A percentile compares a stretch with the other conserved stretches of the same genome.
These are phyloP conservation scores for Puccinia coronata DNA, from an alignment of 1,284 basidiomycete genomes.

Conservation along the genomic window DNA sequence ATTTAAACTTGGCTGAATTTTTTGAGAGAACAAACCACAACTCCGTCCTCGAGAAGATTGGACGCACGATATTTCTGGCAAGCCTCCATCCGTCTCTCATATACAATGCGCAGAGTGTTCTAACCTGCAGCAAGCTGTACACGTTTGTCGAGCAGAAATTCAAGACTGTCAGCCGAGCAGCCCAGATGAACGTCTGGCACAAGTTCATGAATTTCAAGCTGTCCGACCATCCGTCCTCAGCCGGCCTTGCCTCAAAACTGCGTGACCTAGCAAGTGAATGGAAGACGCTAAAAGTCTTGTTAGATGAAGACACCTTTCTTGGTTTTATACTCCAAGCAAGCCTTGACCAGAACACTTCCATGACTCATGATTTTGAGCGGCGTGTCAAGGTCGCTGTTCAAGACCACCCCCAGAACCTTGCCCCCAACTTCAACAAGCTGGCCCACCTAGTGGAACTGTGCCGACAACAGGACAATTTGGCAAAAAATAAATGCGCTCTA, in stretches of 20 bases:
- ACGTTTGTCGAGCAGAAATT: neutral
- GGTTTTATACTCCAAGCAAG: neutral
- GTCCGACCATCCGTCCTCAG: neutral
- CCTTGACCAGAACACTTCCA: neutral
- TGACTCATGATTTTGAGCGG: neutral
- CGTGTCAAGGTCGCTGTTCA: neutral
- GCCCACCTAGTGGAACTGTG: neutral
- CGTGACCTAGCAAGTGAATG: neutral
- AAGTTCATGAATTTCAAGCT: neutral
- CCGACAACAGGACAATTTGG: neutral
- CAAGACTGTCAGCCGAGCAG: neutral
- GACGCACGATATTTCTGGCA: neutral
- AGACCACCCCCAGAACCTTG: neutral
- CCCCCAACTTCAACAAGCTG: neutral
- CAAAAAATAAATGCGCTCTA: neutral
- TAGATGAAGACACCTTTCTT: neutral
- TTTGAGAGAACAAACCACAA: neutral
- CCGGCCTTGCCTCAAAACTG: neutral
- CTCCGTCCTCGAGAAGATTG: neutral
- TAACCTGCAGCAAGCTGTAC: neutral
- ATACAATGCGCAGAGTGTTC: neutral
- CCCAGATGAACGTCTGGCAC: neutral
- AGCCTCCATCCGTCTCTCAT: neutral
- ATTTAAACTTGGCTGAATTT: neutral
- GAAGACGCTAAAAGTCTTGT: neutral